These are phyloP conservation scores for Hemisphaericaspora subhashii DNA, from an alignment of 1,139 yeast genomes.

Conservation along the genomic window DNA sequence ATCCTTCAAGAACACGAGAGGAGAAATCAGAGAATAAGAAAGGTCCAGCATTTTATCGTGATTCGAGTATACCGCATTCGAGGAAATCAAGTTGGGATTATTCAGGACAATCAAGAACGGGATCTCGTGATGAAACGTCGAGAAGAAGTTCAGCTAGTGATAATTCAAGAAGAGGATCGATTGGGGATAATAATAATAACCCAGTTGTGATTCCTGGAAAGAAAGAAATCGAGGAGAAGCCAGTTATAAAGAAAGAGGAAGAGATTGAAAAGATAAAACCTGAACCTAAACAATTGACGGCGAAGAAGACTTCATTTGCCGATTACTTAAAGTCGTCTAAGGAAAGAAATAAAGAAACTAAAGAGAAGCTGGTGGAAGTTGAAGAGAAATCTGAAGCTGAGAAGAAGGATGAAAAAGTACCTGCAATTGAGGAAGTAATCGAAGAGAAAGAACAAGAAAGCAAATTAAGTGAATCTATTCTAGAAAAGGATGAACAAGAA, in stretches of 20 bases:
- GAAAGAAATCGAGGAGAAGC: not conserved
- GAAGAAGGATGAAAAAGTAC: not conserved
- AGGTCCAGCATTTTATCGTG: not conserved
- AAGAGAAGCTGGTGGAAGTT: not conserved
- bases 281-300: conserved; percentile 2
- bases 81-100: conserved; percentile 4
- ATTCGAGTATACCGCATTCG: not conserved
- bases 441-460: not conserved
- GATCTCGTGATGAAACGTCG: conserved; percentile 3
- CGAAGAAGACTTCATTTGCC: conserved; percentile 17
- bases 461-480: no score
- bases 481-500: no score
- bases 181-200: no score
- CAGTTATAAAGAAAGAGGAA: conserved; percentile 4
- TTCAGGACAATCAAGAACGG: not conserved
- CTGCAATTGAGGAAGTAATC: not conserved
- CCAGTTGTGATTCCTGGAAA: no score
- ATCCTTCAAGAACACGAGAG: not conserved
- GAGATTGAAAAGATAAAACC: conserved; percentile 1
- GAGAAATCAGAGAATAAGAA: not conserved
- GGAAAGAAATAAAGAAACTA: conserved; percentile 7
- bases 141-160: conserved; percentile 9
- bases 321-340: conserved; percentile 16
- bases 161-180: conserved; percentile 6
- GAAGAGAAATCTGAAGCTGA: conserved; percentile 1